These are phyloP conservation scores for Phytophthora foliorum DNA, from an alignment of 352 stramenopile species.

Conservation along the genomic window DNA sequence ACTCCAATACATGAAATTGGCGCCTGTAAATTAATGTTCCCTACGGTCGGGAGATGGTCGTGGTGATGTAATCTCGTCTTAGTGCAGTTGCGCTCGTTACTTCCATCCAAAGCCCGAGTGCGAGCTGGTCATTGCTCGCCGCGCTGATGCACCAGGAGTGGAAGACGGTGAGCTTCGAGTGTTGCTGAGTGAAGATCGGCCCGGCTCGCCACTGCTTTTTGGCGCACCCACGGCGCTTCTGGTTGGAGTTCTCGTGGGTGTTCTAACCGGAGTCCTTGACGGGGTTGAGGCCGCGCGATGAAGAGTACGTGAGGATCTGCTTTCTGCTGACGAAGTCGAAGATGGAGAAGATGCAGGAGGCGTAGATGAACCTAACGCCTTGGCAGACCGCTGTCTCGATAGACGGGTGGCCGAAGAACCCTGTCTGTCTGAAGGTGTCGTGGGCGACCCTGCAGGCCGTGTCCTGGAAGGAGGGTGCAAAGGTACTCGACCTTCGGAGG, in stretches of 20 bases:
- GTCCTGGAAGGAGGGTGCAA: conserved; percentile 33
- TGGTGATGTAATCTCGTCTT: background rate
- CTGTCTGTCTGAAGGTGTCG: conserved; percentile 28
- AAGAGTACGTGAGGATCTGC: conserved; percentile 34
- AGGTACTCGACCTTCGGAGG: conserved; percentile 27
- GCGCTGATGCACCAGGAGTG: conserved; percentile 14
- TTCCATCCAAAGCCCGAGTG: conserved; percentile 45
- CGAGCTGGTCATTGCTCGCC: conserved; percentile 28
- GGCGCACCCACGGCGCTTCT: conserved; percentile 16
- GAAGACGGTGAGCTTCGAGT: conserved; percentile 33
- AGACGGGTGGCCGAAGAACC: conserved; percentile 34
- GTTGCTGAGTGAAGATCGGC: conserved; percentile 35
- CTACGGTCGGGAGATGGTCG: conserved; percentile 15
- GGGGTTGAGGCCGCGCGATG: conserved; percentile 31
- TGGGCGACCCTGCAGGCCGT: conserved; percentile 27
- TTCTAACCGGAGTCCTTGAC: conserved; percentile 10
- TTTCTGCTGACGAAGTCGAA: conserved; percentile 25
- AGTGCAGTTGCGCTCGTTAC: conserved; percentile 20
- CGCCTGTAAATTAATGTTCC: conserved; percentile 28
- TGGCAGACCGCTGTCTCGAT: conserved; percentile 32
- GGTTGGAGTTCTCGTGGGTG: conserved; percentile 23
- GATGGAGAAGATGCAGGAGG: conserved; percentile 33
- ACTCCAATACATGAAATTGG: conserved; percentile 4
- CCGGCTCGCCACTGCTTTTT: conserved; percentile 14
- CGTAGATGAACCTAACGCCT: conserved; percentile 22